A percentile compares a stretch with the other conserved stretches of the same genome.
Conservation (phyloP, 2,329 filamentous ascomycete genomes). For the Zalaria sp. region DNA sequence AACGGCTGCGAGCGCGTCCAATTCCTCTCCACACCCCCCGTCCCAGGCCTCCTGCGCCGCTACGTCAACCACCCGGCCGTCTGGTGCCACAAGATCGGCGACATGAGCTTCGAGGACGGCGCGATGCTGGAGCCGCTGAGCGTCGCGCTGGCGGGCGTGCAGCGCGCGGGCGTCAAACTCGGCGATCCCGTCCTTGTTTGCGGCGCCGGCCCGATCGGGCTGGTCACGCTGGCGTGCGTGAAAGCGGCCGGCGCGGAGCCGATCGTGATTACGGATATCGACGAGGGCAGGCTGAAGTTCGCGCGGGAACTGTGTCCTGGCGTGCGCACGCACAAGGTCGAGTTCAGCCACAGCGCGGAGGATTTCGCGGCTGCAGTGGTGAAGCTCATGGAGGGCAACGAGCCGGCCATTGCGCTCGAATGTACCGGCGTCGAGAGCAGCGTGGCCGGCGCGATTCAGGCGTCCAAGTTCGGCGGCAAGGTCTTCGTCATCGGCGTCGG, state of each 20-base stretch:
- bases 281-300: conserved; percentile 70
- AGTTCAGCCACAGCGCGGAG: conserved; percentile 47
- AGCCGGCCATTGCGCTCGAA: conserved; percentile 73
- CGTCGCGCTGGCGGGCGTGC: conserved; percentile 77
- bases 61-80: conserved; percentile 90
- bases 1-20: conserved; percentile 80
- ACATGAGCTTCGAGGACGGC: conserved; percentile 85
- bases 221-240: conserved; percentile 75
- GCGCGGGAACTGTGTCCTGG: conserved; percentile 71
- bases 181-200: conserved; percentile 83
- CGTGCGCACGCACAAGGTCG: conserved; percentile 68
- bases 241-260: conserved; percentile 80
- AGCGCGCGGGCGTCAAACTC: conserved; percentile 64
- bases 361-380: conserved; percentile 58
- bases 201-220: conserved; percentile 84
- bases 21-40: conserved; percentile 84
- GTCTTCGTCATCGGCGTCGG: conserved; percentile 95
- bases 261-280: conserved; percentile 88
- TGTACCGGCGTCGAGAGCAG: conserved; percentile 91
- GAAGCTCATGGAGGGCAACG: conserved; percentile 57
- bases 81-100: conserved; percentile 92
- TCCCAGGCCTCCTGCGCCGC: conserved; percentile 71
- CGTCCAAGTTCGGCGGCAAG: conserved; percentile 87
- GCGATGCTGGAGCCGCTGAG: conserved; percentile 81
- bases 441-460: conserved; percentile 74